Percentiles rank a stretch among this genome's conserved stretches.
Conservation (phyloP, 2,329 filamentous ascomycete genomes). For the Stachybotrys elegans region DNA sequence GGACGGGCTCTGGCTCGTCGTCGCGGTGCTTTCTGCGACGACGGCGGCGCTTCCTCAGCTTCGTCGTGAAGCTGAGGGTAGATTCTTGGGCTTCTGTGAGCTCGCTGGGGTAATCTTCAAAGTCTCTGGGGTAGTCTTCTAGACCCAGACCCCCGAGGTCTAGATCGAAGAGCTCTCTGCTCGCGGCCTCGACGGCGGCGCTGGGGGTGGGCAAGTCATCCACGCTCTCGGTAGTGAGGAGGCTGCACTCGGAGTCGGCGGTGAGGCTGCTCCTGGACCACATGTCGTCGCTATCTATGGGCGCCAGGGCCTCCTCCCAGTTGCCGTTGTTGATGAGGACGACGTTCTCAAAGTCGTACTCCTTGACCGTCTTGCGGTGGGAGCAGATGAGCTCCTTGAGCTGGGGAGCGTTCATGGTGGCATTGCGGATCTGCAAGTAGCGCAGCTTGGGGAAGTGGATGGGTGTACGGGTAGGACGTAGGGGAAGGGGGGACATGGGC, state of each 20-base stretch:
- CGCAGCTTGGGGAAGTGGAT: conserved; percentile 64
- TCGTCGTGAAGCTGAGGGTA: conserved; percentile 38
- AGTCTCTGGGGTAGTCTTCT: conserved; percentile 18
- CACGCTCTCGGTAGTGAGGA: conserved; percentile 26
- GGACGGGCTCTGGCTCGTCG: conserved; percentile 15
- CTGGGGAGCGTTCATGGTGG: conserved; percentile 65
- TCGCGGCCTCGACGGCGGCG: conserved; percentile 49
- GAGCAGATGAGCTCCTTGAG: conserved; percentile 62
- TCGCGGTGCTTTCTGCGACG: conserved; percentile 29
- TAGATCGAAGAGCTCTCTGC: conserved; percentile 38
- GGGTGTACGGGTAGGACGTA: conserved; percentile 44
- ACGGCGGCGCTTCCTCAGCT: conserved; percentile 39
- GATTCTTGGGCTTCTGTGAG: conserved; percentile 13
- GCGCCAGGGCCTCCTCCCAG: conserved; percentile 80
- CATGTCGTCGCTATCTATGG: conserved; percentile 46
- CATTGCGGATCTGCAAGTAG: conserved; percentile 67
- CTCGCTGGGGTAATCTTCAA: conserved; percentile 4
- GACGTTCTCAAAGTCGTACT: conserved; percentile 78
- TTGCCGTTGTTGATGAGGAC: conserved; percentile 61
- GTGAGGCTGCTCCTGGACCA: conserved; percentile 27
- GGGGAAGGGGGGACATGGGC: conserved; percentile 58
- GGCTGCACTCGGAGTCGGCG: conserved; percentile 23
- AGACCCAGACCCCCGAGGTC: conserved; percentile 34
- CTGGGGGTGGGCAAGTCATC: conserved; percentile 42
- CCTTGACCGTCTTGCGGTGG: conserved; percentile 64